These are phyloP conservation scores for Amphicarpaea edgeworthii DNA, from an alignment of 306 rosid species.

Conservation along the genomic window DNA sequence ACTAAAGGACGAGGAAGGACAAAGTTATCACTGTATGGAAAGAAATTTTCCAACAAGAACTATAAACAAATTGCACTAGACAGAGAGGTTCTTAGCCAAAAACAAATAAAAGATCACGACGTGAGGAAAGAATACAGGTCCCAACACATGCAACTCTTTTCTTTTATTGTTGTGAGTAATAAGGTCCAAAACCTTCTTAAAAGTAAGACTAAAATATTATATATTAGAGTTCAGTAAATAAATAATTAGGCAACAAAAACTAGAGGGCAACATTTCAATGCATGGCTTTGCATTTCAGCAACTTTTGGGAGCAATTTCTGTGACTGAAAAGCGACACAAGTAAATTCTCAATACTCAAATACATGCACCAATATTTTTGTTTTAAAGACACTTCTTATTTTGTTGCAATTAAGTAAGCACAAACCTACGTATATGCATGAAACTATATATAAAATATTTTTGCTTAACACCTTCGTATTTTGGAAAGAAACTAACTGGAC, in stretches of 20 bases:
- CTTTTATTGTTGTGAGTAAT: background rate
- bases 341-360: background rate
- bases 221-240: conserved; percentile 10
- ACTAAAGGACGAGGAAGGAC: background rate
- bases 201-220: background rate
- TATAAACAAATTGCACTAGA: background rate
- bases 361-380: background rate
- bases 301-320: background rate
- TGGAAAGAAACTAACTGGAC: too few species aligned
- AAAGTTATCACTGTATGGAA: background rate
- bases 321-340: background rate
- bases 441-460: too few species aligned
- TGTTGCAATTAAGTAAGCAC: background rate
- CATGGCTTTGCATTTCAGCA: conserved; percentile 4
- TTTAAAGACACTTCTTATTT: background rate
- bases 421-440: too few species aligned
- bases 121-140: background rate
- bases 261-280: background rate
- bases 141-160: background rate
- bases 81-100: background rate
- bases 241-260: conserved; percentile 7
- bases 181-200: background rate
- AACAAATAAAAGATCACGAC: background rate
- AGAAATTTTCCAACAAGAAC: background rate
- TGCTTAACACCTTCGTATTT: too few species aligned